Base-by-base conservation (phyloP, 1,284 basidiomycete species). In the Quambalaria eucalypti region DNA sequence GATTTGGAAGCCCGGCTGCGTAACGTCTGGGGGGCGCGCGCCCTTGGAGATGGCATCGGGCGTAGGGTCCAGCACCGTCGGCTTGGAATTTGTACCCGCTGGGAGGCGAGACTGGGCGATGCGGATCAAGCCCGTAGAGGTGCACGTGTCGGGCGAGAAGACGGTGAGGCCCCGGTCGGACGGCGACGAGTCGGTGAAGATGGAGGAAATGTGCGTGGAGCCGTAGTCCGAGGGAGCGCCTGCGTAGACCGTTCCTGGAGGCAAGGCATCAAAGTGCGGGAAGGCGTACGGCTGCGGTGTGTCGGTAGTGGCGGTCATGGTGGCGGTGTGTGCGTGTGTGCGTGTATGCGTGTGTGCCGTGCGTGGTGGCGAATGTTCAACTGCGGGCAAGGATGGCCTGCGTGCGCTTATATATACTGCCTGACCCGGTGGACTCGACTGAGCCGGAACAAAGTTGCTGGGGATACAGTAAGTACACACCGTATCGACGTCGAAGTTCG, bases 141-240 rank as follows among this genome's bases (percentile, higher is more conserved):
- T 23, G 7, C 59, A 48, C 5, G 73, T 73, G 16, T 56, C 54
- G 1, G 71, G 71, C 31, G 71, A 66, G 55, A 72, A 74, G 25
- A 70, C 69, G 26, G 64, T 62, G 2, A 71, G 71, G 28, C 59
- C 55, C 52, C 68, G 69, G 4, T 50, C 50, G 10, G 50, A 36
- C 28, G 51, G 26, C 3, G 36, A 39, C 5, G 36, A 21, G 36
- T 39, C 36, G 36, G 36, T 39, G 36, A 39, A n/a, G 36, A 39
- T 39, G 16, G 36, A 39, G 36, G 36, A 39, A 21, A 39, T 39
- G 36, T 39, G 36, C 36, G 36, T 39, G 5, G 16, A 21, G 7
- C 42, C 42, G 25, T 46, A 19, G 21, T 59, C 38, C 26, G 55
- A 56, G 5, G 65, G 71, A 0, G 69, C 69, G 29, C 71, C 73